Evolutionary conservation across 768 basidiomycete genomes (phyloP), one percentile per base, ranked within the genome.

Genomic region (Podaxis sp.): DNA sequence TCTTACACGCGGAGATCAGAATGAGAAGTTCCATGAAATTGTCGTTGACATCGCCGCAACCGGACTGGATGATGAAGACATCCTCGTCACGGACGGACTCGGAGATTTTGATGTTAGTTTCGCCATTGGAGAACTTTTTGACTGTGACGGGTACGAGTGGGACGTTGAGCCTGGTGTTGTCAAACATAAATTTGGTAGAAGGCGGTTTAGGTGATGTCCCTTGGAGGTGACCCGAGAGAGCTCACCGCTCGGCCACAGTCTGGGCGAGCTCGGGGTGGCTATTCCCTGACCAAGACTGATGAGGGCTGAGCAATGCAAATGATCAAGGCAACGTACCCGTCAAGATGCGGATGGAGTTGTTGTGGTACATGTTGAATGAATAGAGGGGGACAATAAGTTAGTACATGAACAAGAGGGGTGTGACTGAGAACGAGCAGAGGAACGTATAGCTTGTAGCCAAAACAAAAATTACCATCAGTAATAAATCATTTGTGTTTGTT

Each of bases 1-100:
- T 97, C 76, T 93, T 96, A 82, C 96, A 98, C 1, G 96, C 96
- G 60, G 96, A 98, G 69, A 97, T 94, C 78, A 99, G 89, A 73
- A 99, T 93, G 73, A 98, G 91, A 66, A 99, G 93, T 74, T 99
- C 97, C 94, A 99, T 96, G 66, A 98, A 80, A 75, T 94, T 90
- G 77, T 97, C 96, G 75, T 97, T 96, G 72, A 94, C 94, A 70
- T 95, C 94, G 73, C 80, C 79, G 76, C 86, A 91, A 33, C 90
- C 90, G 13, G 92, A 90, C 78, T 99, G 97, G 74, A 99, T 85
- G 81, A 99, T 97, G 81, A 98, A 99, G 27, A 98, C 94, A 75
- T 99, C 97, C 77, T 95, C 95, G 76, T 98, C 96, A 51, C 97
- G 90, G 50, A 99, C 90, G 61, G 93, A 95, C 78, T 98, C 96